Evolutionary conservation across 2,329 filamentous ascomycete species (phyloP), one percentile per base, ranked within the genome.

Genomic region (Penicillium sp.): DNA sequence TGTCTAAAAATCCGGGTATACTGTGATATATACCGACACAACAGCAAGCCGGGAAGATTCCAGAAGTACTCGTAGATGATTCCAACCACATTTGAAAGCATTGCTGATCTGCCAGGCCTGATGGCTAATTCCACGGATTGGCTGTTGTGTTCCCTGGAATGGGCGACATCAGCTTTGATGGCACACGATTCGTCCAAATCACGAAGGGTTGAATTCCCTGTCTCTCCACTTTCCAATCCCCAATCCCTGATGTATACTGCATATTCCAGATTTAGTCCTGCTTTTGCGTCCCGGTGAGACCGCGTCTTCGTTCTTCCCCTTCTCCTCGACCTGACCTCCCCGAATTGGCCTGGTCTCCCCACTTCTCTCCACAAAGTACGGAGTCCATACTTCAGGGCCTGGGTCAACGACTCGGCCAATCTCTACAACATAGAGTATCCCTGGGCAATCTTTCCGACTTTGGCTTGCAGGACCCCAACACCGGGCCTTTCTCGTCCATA

Each of bases 1-100:
- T 10, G 25, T 47, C 48, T 43, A 12, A n/a, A n/a, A n/a, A n/a
- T n/a, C n/a, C n/a, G n/a, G 29, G 21, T 19, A 55, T 54, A 39
- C 38, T 42, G 55, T 27, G 54, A 21, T 25, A 10, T 36, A 47
- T 19, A n/a, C 29, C 42, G 19, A 25, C 38, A 43, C 38, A 47
- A 59, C 64, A 61, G 58, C 55, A 62, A 59, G 58, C 62, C 64
- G 64, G 58, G 61, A 62, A 59, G 41, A 31, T 62, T 65, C 56
- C 29, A 61, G 61, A 65, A 61, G n/a, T 33, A n/a, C 7, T n/a
- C n/a, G n/a, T 36, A 6, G 17, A 9, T 1, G 17, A n/a, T 36
- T 2, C 6, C 6, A 36, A 25, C 39, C 10, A 44, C 10, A 12
- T 27, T 25, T 39, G 17, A 15, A 25, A 25, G n/a, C n/a, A 17